phyloP scores from a whole-genome alignment of 768 basidiomycete species.

The Pisolithus tinctorius region DNA sequence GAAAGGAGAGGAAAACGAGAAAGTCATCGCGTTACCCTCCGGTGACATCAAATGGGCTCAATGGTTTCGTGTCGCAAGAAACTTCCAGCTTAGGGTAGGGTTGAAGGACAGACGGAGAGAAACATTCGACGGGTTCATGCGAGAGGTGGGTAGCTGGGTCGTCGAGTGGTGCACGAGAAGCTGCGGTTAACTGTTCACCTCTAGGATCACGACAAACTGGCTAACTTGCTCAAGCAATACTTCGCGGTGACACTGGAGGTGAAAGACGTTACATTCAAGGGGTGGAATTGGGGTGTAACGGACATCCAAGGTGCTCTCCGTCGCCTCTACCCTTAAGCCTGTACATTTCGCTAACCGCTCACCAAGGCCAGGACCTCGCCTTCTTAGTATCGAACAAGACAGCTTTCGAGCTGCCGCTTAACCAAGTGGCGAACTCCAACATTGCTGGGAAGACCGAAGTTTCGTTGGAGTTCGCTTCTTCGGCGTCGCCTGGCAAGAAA shows the following conservation, averaged over 20 bases:
- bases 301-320: slow-evolving; percentile 78
- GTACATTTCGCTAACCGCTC: slow-evolving; percentile 1
- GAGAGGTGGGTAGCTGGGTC: slow-evolving; percentile 52
- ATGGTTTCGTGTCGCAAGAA: slow-evolving; percentile 88
- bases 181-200: not conserved
- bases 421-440: slow-evolving; percentile 90
- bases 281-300: slow-evolving; percentile 98
- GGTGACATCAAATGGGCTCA: slow-evolving; percentile 82
- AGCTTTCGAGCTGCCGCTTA: slow-evolving; percentile 84
- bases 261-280: slow-evolving; percentile 83
- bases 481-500: slow-evolving; percentile 39
- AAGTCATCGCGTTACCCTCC: slow-evolving; percentile 56
- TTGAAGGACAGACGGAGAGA: slow-evolving; percentile 71
- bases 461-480: slow-evolving; percentile 85
- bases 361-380: slow-evolving; percentile 78
- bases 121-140: slow-evolving; percentile 89
- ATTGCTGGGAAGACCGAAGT: slow-evolving; percentile 97
- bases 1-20: slow-evolving; percentile 71
- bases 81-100: slow-evolving; percentile 83
- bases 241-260: slow-evolving; percentile 81
- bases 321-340: not conserved
- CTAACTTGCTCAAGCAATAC: slow-evolving; percentile 75
- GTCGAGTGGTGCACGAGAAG: not conserved
- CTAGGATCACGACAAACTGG: slow-evolving; percentile 88
- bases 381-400: slow-evolving; percentile 86